Evolutionary conservation across 2,329 filamentous ascomycete species (phyloP).

Genomic region (Dothistroma septosporum): DNA sequence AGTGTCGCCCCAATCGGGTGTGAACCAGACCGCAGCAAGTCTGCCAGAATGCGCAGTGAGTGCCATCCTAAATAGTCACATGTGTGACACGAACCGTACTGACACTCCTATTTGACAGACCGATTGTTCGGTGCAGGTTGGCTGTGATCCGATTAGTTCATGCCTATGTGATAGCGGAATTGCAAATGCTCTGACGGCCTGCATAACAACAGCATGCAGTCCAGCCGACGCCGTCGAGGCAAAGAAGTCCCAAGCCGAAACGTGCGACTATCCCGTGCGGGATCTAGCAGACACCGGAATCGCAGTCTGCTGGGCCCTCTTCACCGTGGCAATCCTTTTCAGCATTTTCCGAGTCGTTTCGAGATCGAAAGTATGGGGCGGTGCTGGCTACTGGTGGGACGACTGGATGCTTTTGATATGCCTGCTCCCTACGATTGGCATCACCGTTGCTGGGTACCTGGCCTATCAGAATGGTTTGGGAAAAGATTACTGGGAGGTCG

Average conservation of each 20-base stretch:
- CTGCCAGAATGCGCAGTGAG: constrained; percentile 2
- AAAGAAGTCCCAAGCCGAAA: constrained; percentile 9
- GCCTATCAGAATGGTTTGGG: constrained; percentile 4
- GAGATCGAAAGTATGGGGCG: constrained; percentile 4
- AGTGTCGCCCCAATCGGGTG: not conserved
- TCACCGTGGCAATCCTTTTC: constrained; percentile 6
- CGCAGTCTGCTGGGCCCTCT: constrained; percentile 9
- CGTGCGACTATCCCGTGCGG: constrained; percentile 4
- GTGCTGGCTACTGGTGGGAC: constrained; percentile 11
- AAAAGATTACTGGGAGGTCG: constrained; percentile 9
- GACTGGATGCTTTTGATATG: constrained; percentile 4
- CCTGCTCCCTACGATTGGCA: constrained; percentile 6
- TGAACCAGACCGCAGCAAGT: not conserved
- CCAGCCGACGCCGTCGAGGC: constrained; percentile 3
- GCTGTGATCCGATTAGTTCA: not conserved
- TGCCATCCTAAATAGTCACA: not conserved
- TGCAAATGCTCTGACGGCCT: not conserved
- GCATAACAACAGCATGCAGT: not conserved
- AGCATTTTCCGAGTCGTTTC: not conserved
- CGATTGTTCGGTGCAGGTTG: not conserved
- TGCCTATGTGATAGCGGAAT: not conserved
- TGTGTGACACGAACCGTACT: not conserved
- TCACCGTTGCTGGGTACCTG: constrained; percentile 4
- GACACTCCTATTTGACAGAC: not conserved
- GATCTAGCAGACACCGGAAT: not conserved